phyloP scores from a whole-genome alignment of 345 rosid species.

The Rhodamnia rubescens region DNA sequence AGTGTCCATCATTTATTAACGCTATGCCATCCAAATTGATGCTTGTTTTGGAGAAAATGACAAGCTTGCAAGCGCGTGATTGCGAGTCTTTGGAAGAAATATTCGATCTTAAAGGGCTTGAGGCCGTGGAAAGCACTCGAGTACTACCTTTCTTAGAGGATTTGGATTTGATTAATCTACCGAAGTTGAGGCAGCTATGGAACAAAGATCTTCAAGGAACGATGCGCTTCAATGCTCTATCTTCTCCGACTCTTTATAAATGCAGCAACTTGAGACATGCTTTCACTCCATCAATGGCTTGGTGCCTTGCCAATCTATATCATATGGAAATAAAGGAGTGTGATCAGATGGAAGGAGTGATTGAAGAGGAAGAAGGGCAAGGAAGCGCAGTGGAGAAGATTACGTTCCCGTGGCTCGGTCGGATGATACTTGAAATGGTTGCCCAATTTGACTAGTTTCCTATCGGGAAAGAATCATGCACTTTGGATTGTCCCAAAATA shows the following conservation, averaged over 20 bases:
- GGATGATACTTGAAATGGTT: accelerated
- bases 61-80: neutral
- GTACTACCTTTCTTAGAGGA: accelerated
- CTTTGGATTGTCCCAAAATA: accelerated
- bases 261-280: neutral
- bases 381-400: neutral
- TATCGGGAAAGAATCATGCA: neutral
- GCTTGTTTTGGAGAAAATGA: neutral
- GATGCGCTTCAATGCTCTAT: neutral
- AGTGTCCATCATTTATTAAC: neutral
- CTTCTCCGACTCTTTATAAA: accelerated
- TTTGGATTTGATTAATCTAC: neutral
- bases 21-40: neutral
- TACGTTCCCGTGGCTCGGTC: accelerated
- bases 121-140: neutral
- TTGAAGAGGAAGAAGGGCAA: neutral
- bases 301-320: accelerated
- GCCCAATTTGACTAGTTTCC: neutral
- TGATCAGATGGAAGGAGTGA: neutral
- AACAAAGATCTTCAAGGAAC: neutral
- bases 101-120: neutral
- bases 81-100: neutral
- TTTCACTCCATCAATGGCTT: neutral
- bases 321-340: neutral
- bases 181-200: neutral